A percentile compares a stretch with the other conserved stretches of the same genome.
Evolutionary conservation across 768 basidiomycete genomes (phyloP).

Genomic region (Coprinopsis sp.): DNA sequence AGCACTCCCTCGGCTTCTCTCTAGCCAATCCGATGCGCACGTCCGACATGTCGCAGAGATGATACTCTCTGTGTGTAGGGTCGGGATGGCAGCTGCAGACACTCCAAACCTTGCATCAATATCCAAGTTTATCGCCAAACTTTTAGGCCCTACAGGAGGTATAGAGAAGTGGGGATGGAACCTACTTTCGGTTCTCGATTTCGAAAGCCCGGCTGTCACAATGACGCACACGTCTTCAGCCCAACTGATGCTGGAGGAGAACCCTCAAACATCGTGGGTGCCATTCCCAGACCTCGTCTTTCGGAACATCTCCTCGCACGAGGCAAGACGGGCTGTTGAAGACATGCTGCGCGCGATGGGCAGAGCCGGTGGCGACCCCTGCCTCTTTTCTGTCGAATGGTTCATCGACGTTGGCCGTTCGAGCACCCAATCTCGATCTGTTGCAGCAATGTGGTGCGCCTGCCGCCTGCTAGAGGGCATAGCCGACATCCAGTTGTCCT

Average conservation of each 20-base stretch:
- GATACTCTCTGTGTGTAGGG: constrained; percentile 65
- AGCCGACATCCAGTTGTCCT: constrained; percentile 40
- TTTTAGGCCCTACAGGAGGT: constrained; percentile 77
- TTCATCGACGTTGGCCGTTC: constrained; percentile 53
- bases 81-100: constrained; percentile 28
- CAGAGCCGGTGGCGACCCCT: constrained; percentile 57
- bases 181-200: constrained; percentile 75
- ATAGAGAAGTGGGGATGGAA: constrained; percentile 93
- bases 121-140: constrained; percentile 48
- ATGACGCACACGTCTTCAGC: constrained; percentile 45
- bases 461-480: constrained; percentile 73
- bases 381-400: constrained; percentile 81
- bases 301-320: constrained; percentile 47
- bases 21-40: constrained; percentile 67
- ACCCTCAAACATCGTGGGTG: constrained; percentile 30
- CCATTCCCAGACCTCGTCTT: constrained; percentile 60
- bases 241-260: constrained; percentile 55
- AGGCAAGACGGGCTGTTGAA: constrained; percentile 51
- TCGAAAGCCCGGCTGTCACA: constrained; percentile 50
- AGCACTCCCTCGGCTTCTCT: constrained; percentile 67
- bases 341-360: constrained; percentile 76
- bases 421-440: constrained; percentile 41
- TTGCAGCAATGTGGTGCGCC: constrained; percentile 83
- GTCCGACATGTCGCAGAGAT: constrained; percentile 64
- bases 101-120: constrained; percentile 34